These are phyloP conservation scores for Aethionema arabicum DNA, from an alignment of 345 rosid species.

Conservation along the genomic window DNA sequence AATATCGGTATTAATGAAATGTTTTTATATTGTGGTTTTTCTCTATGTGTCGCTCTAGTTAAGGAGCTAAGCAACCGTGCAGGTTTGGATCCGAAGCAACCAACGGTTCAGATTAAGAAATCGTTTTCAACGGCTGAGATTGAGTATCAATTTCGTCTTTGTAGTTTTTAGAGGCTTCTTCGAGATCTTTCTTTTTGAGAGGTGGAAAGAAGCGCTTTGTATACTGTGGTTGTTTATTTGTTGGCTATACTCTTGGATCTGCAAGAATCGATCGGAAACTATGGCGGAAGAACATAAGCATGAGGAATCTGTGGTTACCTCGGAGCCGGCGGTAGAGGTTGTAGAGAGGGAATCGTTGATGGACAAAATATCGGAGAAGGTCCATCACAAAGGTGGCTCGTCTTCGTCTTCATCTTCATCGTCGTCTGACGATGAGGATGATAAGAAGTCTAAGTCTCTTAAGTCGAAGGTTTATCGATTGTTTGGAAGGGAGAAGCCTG, in stretches of 20 bases:
- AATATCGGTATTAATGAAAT: slow-evolving; percentile 16
- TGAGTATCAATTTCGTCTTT: background rate
- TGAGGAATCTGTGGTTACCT: slow-evolving; percentile 17
- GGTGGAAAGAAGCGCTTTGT: slow-evolving; percentile 1
- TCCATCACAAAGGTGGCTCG: slow-evolving; percentile 44
- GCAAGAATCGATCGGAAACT: slow-evolving; percentile 22
- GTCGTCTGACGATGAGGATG: slow-evolving; percentile 35
- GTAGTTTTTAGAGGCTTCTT: slow-evolving; percentile 23
- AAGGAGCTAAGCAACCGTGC: background rate
- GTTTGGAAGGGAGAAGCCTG: slow-evolving; percentile 66
- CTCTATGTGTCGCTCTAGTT: slow-evolving; percentile 15
- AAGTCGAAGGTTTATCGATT: slow-evolving; percentile 52
- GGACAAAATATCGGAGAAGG: slow-evolving; percentile 39
- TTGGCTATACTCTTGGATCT: background rate
- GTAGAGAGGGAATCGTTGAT: slow-evolving; percentile 38
- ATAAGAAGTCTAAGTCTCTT: slow-evolving; percentile 24
- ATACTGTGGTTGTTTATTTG: background rate
- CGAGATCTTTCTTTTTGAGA: slow-evolving; percentile 29
- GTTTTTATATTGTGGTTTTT: slow-evolving; percentile 6
- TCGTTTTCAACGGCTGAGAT: slow-evolving; percentile 24
- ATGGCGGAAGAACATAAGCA: slow-evolving; percentile 40
- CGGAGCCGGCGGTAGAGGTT: slow-evolving; percentile 28
- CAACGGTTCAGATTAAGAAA: slow-evolving; percentile 27
- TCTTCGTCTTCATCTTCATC: slow-evolving; percentile 22
- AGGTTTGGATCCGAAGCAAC: slow-evolving; percentile 18